Percentiles rank a stretch among this genome's conserved stretches.
Conservation (phyloP, 495 filamentous ascomycete species). For the Massariosphaeria phaeospora region DNA sequence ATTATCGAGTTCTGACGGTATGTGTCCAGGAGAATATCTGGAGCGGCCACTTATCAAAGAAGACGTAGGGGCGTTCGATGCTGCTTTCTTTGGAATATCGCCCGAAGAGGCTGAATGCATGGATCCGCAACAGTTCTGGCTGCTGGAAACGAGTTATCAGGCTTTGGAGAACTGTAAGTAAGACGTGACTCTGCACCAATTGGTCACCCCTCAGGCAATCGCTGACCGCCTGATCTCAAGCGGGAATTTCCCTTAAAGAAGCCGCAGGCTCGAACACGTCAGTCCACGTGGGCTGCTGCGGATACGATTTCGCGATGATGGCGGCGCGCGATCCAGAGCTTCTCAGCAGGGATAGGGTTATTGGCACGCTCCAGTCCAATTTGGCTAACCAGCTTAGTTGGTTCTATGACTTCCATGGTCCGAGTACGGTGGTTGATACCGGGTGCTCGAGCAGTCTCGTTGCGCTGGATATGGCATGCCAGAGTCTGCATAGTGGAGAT, state of each 20-base stretch:
- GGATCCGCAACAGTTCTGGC: constrained; percentile 5
- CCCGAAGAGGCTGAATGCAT: constrained; percentile 5
- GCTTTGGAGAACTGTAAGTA: constrained; percentile 8
- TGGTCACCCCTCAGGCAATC: constrained; percentile 4
- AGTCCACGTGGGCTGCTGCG: constrained; percentile 3
- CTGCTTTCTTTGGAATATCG: constrained; percentile 22
- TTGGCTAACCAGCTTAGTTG: constrained; percentile 8
- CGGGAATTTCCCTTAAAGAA: constrained; percentile 6
- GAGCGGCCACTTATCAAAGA: too few species aligned
- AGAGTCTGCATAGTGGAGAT: neutral
- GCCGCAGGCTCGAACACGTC: constrained; percentile 7
- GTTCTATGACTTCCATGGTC: constrained; percentile 18
- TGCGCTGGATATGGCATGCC: constrained; percentile 8
- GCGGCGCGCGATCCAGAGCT: constrained; percentile 26
- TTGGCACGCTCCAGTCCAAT: neutral
- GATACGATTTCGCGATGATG: constrained; percentile 3
- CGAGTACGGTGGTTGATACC: constrained; percentile 16
- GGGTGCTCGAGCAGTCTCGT: constrained; percentile 14
- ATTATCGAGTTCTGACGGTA: too few species aligned
- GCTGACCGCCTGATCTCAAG: constrained; percentile 2
- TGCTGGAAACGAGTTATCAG: constrained; percentile 14
- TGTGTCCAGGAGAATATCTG: too few species aligned
- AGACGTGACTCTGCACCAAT: too few species aligned
- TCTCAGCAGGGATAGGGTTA: constrained; percentile 3
- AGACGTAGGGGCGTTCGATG: constrained; percentile 40